Evolutionary conservation across 495 filamentous ascomycete species (phyloP).

Genomic region (Penicillium bovifimosum): DNA sequence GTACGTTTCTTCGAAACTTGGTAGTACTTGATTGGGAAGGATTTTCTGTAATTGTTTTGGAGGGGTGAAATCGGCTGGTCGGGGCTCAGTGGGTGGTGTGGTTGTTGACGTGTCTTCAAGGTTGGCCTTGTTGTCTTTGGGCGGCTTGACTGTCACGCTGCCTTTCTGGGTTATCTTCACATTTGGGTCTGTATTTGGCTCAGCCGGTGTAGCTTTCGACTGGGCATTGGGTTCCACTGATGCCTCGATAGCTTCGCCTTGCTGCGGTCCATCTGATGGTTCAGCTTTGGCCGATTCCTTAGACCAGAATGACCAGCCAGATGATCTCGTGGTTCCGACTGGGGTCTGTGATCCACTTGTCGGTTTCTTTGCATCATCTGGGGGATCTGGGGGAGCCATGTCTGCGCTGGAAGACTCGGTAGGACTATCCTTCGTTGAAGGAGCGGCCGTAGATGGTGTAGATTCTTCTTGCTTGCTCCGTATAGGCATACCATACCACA

Average conservation of each 20-base stretch:
- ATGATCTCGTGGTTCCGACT: slow-evolving; percentile 42
- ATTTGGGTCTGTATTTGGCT: slow-evolving; percentile 23
- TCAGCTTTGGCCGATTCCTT: slow-evolving; percentile 51
- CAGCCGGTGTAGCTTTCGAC: slow-evolving; percentile 9
- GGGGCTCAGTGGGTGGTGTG: slow-evolving; percentile 14
- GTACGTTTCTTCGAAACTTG: slow-evolving; percentile 64
- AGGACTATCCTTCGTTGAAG: slow-evolving; percentile 3
- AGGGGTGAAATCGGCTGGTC: slow-evolving; percentile 32
- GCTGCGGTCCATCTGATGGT: slow-evolving; percentile 26
- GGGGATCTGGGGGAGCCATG: slow-evolving; percentile 19
- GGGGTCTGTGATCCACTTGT: slow-evolving; percentile 36
- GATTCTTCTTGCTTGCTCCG: slow-evolving; percentile 26
- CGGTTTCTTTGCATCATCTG: slow-evolving; percentile 20
- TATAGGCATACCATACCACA: slow-evolving; percentile 38
- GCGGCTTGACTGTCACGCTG: slow-evolving; percentile 37
- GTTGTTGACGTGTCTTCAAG: slow-evolving; percentile 34
- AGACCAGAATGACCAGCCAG: slow-evolving; percentile 85
- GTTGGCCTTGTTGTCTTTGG: slow-evolving; percentile 34
- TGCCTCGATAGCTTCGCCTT: slow-evolving; percentile 57
- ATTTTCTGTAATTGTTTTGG: slow-evolving; percentile 42
- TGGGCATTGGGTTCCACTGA: slow-evolving; percentile 52
- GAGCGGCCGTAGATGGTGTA: slow-evolving; percentile 20
- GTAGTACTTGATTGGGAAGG: slow-evolving; percentile 61
- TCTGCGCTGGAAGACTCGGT: slow-evolving; percentile 15
- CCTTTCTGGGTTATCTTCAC: slow-evolving; percentile 44